phyloP scores from a whole-genome alignment of 179 eudicot genomes.

The Corrigiola litoralis region DNA sequence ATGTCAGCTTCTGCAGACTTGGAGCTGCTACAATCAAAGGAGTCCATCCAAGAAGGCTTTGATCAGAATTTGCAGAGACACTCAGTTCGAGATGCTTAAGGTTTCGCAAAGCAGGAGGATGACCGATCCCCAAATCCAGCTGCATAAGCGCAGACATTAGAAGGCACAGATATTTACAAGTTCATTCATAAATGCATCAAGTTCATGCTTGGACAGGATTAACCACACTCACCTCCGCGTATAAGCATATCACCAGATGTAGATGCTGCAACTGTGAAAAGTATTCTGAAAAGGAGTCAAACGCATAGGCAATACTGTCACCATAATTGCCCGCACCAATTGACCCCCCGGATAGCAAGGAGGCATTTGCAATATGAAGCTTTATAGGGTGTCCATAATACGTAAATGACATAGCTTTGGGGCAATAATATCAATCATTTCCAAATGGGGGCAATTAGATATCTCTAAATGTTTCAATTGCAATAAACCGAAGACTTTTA shows the following conservation, averaged over 20 bases:
- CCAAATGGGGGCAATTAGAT: not conserved
- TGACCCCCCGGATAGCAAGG: not conserved
- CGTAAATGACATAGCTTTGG: not conserved
- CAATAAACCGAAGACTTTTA: not conserved
- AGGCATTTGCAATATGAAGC: not conserved
- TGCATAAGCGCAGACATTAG: not conserved
- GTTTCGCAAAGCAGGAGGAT: conserved; percentile 6
- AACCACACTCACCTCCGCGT: not conserved
- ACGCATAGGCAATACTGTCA: not conserved
- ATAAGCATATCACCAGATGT: not conserved
- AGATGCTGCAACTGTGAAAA: conserved; percentile 1
- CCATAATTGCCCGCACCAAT: not conserved
- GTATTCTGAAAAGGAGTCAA: not conserved
- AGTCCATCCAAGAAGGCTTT: conserved; percentile 4
- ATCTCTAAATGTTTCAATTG: not conserved
- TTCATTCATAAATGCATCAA: not conserved
- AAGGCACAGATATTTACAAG: not conserved
- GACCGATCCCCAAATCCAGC: not conserved
- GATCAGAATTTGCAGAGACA: not conserved
- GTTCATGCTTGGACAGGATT: not conserved
- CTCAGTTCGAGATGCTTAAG: conserved; percentile 10
- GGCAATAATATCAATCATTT: not conserved
- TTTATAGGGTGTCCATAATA: not conserved
- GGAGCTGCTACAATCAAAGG: conserved; percentile 13
- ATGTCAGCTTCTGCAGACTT: conserved; percentile 3